Base-by-base conservation (phyloP, 2,329 filamentous ascomycete species). In the Chalaropsis thielavioides region DNA sequence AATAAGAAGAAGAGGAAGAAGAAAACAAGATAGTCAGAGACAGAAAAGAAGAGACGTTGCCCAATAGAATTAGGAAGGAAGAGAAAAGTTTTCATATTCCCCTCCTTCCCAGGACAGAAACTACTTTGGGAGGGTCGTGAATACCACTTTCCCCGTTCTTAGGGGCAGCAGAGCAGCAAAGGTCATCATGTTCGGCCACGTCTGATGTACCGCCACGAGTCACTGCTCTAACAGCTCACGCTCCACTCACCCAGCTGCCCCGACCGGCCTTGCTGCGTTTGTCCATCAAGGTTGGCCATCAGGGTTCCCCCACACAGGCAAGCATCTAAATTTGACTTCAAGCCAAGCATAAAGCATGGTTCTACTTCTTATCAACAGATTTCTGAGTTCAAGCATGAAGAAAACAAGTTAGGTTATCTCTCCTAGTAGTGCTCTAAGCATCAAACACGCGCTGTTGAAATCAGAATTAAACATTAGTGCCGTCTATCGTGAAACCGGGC, bases 211-310 rank as follows among this genome's bases (percentile, higher is more conserved):
- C 17, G 31, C 51, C 13, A n/a, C 54, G 54, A 38, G 54, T 38
- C 31, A 8, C 54, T 38, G 54, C 22, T 24, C 46, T 51, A 51
- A 19, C 22, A 27, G 15, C 46, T 27, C 46, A 11, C 24, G 6
- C 27, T 38, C 38, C 31, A 10, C 17, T 58, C 31, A 10, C 17
- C 17, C 54, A 38, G 6, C 27, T 31, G 27, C 27, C 15, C 15
- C 31, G 54, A 10, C n/a, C 27, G 15, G n/a, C 24, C 17, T 58
- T 17, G 54, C 54, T 58, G 54, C 54, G 54, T 58, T 62, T 49
- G 66, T 17, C 66, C 66, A 67, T 67, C 65, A 67, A 67, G 65
- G 65, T 67, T 67, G 62, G n/a, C 65, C 65, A 67, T 67, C 66
- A 67, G 63, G 66, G 66, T 67, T 64, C 63, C 41, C 40, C n/a